phyloP scores from a whole-genome alignment of 2,329 filamentous ascomycete species.

The Pyrenochaeta sp. region DNA sequence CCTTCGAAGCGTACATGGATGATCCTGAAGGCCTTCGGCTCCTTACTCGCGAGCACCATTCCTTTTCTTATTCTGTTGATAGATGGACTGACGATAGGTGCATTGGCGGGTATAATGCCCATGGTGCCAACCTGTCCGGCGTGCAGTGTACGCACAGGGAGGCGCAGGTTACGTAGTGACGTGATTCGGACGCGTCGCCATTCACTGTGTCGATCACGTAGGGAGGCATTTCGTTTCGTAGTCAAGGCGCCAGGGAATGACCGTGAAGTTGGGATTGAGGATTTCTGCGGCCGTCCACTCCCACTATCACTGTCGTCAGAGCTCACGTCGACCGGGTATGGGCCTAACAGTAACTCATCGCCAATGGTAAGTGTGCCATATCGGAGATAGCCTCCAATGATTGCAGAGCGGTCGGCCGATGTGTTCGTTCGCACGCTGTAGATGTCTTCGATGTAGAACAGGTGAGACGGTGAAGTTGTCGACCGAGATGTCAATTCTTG shows the following conservation, averaged over 20 bases:
- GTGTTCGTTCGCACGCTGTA: conserved; percentile 69
- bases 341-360: conserved; percentile 80
- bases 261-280: conserved; percentile 52
- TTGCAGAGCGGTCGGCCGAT: conserved; percentile 51
- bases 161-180: conserved; percentile 85
- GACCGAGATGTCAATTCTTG: conserved; percentile 53
- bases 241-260: conserved; percentile 59
- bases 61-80: conserved; percentile 70
- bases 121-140: conserved; percentile 90
- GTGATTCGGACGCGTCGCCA: conserved; percentile 85
- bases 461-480: conserved; percentile 57
- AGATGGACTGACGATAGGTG: conserved; percentile 35
- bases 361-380: conserved; percentile 80
- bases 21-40: conserved; percentile 60
- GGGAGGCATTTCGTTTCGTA: conserved; percentile 21
- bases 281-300: conserved; percentile 35
- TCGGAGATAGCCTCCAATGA: conserved; percentile 86
- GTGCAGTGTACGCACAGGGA: conserved; percentile 79
- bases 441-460: conserved; percentile 92
- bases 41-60: conserved; percentile 75
- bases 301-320: conserved; percentile 50
- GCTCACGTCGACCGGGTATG: conserved; percentile 58
- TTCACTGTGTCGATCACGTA: conserved; percentile 49
- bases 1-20: conserved; percentile 73
- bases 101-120: conserved; percentile 67